Conservation (phyloP, 331 rosid genomes). For the Quercus tomentella region DNA sequence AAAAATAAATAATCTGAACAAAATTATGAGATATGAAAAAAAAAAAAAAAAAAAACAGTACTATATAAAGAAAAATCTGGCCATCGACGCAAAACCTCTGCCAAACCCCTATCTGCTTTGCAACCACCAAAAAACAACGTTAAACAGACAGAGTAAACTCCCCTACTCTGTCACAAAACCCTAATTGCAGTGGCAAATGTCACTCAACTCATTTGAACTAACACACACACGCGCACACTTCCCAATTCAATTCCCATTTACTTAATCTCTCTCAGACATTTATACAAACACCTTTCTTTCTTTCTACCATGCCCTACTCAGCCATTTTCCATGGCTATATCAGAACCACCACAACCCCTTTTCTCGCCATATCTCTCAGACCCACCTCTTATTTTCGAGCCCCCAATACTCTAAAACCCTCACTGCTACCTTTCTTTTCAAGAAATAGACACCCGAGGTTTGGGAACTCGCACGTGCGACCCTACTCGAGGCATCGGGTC, state of each 20-base stretch:
- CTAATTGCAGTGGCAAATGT: constrained; percentile 12
- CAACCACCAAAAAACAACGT: background rate
- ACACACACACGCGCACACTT: background rate
- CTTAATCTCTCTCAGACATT: background rate
- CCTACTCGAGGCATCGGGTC: constrained; percentile 10
- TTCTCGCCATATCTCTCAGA: constrained; percentile 36
- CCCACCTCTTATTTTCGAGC: background rate
- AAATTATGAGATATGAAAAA: too few species aligned
- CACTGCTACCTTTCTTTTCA: constrained; percentile 4
- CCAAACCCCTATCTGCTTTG: background rate
- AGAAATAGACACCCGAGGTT: constrained; percentile 9
- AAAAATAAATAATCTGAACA: too few species aligned
- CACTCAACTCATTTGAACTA: constrained; percentile 11
- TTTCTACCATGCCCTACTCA: constrained; percentile 39
- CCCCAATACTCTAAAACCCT: constrained; percentile 11
- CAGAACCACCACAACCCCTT: constrained; percentile 28
- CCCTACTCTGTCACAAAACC: constrained; percentile 6
- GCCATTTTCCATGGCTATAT: constrained; percentile 43
- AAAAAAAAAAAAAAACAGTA: too few species aligned
- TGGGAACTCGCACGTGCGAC: constrained; percentile 4
- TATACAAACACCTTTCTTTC: background rate
- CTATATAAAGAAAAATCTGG: background rate
- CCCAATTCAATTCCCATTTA: background rate
- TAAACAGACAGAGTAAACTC: background rate
- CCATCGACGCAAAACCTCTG: background rate